Evolutionary conservation across 2,329 filamentous ascomycete genomes (phyloP).

Genomic region (Neopestalotiopsis sp.): DNA sequence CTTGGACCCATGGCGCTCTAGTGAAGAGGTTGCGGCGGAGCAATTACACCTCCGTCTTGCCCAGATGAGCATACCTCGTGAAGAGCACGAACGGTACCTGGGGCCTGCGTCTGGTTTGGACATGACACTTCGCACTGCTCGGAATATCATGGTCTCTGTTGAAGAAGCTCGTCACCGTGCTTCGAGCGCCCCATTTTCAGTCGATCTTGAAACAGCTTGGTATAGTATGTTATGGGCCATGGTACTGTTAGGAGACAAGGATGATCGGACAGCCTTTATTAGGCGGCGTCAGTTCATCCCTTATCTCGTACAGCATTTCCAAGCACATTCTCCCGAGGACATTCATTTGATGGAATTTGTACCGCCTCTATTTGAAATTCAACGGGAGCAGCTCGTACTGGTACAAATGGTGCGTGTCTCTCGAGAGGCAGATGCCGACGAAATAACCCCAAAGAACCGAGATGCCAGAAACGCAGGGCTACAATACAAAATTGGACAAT

Average conservation of each 20-base stretch:
- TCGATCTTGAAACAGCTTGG: constrained; percentile 20
- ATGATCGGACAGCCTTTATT: neutral
- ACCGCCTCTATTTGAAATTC: constrained; percentile 7
- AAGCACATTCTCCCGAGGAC: constrained; percentile 23
- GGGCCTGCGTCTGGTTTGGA: constrained; percentile 55
- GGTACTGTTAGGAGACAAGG: constrained; percentile 19
- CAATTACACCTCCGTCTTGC: constrained; percentile 16
- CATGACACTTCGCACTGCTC: constrained; percentile 64
- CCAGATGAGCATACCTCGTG: neutral
- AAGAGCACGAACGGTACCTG: constrained; percentile 43
- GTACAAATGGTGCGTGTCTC: neutral
- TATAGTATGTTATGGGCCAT: constrained; percentile 24
- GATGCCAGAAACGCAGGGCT: neutral
- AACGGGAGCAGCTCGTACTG: neutral
- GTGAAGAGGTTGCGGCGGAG: constrained; percentile 17
- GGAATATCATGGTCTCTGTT: constrained; percentile 68
- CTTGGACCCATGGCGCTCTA: constrained; percentile 51
- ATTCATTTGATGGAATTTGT: constrained; percentile 14
- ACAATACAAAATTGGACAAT: constrained; percentile 58
- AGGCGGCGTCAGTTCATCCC: constrained; percentile 17
- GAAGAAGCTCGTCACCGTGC: constrained; percentile 41
- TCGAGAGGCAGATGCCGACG: neutral
- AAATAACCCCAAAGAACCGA: neutral
- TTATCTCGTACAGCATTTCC: constrained; percentile 18
- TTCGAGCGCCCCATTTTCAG: neutral